A percentile compares a stretch with the other conserved stretches of the same genome.
These are phyloP conservation scores for Chalciporus pseudorubinellus DNA, from an alignment of 768 basidiomycete genomes.

Conservation along the genomic window DNA sequence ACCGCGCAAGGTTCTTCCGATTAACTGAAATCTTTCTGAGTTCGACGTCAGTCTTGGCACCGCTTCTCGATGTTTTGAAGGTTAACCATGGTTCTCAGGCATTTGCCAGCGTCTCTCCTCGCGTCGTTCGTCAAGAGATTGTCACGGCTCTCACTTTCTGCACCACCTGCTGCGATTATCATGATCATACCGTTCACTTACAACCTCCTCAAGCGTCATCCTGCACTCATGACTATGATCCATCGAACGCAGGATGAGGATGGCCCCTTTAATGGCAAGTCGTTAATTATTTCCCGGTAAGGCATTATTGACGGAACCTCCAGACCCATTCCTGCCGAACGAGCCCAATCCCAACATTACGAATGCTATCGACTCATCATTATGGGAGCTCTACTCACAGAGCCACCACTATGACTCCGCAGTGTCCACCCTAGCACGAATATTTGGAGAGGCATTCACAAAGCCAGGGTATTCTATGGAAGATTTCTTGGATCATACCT, in stretches of 20 bases:
- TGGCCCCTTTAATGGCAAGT: slow-evolving; percentile 35
- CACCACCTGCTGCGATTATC: slow-evolving; percentile 88
- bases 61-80: neutral
- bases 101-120: slow-evolving; percentile 85
- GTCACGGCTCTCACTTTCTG: slow-evolving; percentile 75
- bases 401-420: slow-evolving; percentile 79
- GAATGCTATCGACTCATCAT: slow-evolving; percentile 77
- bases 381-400: slow-evolving; percentile 90
- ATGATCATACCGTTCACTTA: slow-evolving; percentile 92
- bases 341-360: slow-evolving; percentile 77
- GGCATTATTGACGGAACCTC: slow-evolving; percentile 1
- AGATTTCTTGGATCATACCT: slow-evolving; percentile 95
- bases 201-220: slow-evolving; percentile 90
- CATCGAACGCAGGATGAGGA: slow-evolving; percentile 55
- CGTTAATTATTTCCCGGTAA: neutral
- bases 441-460: slow-evolving; percentile 92
- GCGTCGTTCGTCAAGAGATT: slow-evolving; percentile 95
- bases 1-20: slow-evolving; percentile 93
- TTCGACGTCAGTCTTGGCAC: slow-evolving; percentile 68
- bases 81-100: slow-evolving; percentile 42
- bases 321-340: slow-evolving; percentile 66
- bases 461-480: slow-evolving; percentile 89
- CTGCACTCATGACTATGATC: slow-evolving; percentile 89
- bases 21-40: slow-evolving; percentile 87
- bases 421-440: slow-evolving; percentile 82